phyloP scores from a whole-genome alignment of 129 eudicot genomes.

The Centella asiatica region DNA sequence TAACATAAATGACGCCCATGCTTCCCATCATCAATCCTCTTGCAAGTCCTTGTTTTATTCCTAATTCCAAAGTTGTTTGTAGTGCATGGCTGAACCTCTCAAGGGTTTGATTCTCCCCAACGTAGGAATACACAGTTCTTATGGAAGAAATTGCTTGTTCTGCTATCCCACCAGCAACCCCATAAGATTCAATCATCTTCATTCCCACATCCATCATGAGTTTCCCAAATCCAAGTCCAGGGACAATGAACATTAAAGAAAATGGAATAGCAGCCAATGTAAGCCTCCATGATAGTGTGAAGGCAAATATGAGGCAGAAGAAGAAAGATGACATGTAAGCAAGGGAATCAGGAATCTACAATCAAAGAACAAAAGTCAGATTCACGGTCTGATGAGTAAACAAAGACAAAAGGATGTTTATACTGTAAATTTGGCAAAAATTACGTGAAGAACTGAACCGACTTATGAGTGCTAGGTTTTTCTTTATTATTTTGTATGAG shows the following conservation, averaged over 20 bases:
- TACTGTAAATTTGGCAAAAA: too few species aligned
- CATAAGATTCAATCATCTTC: conserved; percentile 44
- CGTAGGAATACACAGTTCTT: conserved; percentile 63
- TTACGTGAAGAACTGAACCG: too few species aligned
- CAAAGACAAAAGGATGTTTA: not conserved
- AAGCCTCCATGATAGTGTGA: conserved; percentile 57
- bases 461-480: not conserved
- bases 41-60: conserved; percentile 61
- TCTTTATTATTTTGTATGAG: not conserved
- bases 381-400: not conserved
- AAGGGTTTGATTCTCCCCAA: conserved; percentile 43
- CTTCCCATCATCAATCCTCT: conserved; percentile 71
- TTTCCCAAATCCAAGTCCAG: conserved; percentile 55
- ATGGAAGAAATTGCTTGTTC: conserved; percentile 65
- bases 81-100: conserved; percentile 55
- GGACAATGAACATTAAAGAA: conserved; percentile 56
- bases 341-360: conserved; percentile 55
- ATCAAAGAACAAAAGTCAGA: not conserved
- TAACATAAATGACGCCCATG: conserved; percentile 66
- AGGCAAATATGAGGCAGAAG: conserved; percentile 56
- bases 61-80: conserved; percentile 46
- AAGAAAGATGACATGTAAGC: conserved; percentile 59
- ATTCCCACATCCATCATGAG: conserved; percentile 54
- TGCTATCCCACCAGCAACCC: conserved; percentile 59
- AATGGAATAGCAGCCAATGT: conserved; percentile 63